Evolutionary conservation across 1,284 basidiomycete genomes (phyloP), one percentile per base, ranked within the genome.

Genomic region (Xerocomus nothofagi): DNA sequence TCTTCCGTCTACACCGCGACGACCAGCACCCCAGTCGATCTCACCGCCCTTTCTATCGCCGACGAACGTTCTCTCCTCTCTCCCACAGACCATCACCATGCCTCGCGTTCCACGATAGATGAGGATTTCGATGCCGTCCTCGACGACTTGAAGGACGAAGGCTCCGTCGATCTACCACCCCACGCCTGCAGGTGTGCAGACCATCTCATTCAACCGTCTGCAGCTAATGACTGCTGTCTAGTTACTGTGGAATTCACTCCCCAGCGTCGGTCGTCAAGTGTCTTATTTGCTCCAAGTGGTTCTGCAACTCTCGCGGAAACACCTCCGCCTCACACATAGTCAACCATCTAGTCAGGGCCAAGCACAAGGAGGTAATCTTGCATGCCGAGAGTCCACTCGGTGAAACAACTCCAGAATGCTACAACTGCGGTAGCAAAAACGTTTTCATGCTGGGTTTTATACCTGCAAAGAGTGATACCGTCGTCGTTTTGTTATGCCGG

Each of bases 391-490:
- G 90, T 49, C 93, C 95, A 2, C 78, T 99, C 1, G 97, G 97
- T 6, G 97, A 99, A 70, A 99, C 96, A 0, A 90, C 91, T 0
- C 97, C 97, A 0, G 97, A 99, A 71, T 96, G 93, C 71, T 99
- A 99, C 77, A 95, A 96, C 67, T 99, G 97, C 66, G 97, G 97
- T n/a, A 94, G 91, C 74, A 98, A 98, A 74, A 99, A 99, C 60
- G 96, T 98, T 23, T 99, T 99, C 66, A 92, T 98, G 83, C 82
- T 99, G 18, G 97, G 97, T 3, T 99, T 99, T 68, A 98, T 99
- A 60, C 97, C 97, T 3, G 97, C 97, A 14, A 99, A 99, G 75
- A 94, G 92, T 66, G 97, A 99, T 66, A 98, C 97, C 0, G 96
- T 99, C 36, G 97, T 99, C 38, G 95, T 99, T 21, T 77, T 99